Percentiles rank a stretch among this genome's conserved stretches.
phyloP scores from a whole-genome alignment of 495 filamentous ascomycete genomes.

The Aspergillus wentii region DNA sequence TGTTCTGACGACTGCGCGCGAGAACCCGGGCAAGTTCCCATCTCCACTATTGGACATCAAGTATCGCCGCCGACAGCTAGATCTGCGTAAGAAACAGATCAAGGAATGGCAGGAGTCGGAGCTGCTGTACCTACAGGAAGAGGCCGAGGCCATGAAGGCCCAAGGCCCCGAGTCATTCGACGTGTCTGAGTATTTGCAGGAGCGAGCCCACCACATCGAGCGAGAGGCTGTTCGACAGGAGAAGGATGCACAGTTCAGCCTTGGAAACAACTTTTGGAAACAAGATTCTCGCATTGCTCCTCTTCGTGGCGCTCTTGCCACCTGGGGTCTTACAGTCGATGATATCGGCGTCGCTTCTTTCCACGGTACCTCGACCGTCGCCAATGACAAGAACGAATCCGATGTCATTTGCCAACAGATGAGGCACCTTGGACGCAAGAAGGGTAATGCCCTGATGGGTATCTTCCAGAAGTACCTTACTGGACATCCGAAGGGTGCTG shows the following conservation, averaged over 20 bases:
- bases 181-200: slow-evolving; percentile 79
- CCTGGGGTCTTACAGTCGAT: slow-evolving; percentile 97
- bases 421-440: slow-evolving; percentile 86
- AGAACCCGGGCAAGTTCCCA: slow-evolving; percentile 84
- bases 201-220: slow-evolving; percentile 81
- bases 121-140: slow-evolving; percentile 85
- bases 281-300: slow-evolving; percentile 89
- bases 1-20: slow-evolving; percentile 94
- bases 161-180: slow-evolving; percentile 62
- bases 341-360: slow-evolving; percentile 93
- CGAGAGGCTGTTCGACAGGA: slow-evolving; percentile 85
- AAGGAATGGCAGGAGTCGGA: slow-evolving; percentile 95
- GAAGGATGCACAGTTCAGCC: slow-evolving; percentile 82
- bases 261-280: slow-evolving; percentile 99
- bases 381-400: slow-evolving; percentile 99
- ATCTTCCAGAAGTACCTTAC: slow-evolving; percentile 99
- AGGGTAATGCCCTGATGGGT: slow-evolving; percentile 92
- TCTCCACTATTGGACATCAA: slow-evolving; percentile 95
- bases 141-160: slow-evolving; percentile 85
- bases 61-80: slow-evolving; percentile 91
- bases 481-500: slow-evolving; percentile 97
- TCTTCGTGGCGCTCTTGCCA: slow-evolving; percentile 88
- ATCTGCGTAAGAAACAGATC: slow-evolving; percentile 85
- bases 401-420: slow-evolving; percentile 96
- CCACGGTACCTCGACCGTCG: slow-evolving; percentile 97